These are phyloP conservation scores for Lactarius vividus DNA, from an alignment of 768 basidiomycete genomes.

Conservation along the genomic window DNA sequence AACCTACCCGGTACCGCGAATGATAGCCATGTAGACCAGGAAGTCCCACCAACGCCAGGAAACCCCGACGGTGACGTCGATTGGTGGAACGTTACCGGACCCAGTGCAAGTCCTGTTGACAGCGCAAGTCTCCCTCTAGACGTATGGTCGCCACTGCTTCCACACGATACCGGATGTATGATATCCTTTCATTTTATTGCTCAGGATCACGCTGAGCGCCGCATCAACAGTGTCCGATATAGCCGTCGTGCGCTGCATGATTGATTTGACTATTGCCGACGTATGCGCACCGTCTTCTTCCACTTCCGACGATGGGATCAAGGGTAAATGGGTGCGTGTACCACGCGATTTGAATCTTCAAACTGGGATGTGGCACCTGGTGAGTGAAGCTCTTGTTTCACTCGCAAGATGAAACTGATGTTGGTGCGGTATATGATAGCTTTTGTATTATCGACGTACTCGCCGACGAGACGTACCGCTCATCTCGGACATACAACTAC, in stretches of 20 bases:
- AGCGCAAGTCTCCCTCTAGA: slow-evolving; percentile 75
- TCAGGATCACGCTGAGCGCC: neutral
- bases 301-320: slow-evolving; percentile 67
- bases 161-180: slow-evolving; percentile 75
- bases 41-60: slow-evolving; percentile 8
- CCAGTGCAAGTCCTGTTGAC: slow-evolving; percentile 41
- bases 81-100: slow-evolving; percentile 65
- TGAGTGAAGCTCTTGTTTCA: slow-evolving; percentile 37
- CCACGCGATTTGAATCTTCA: slow-evolving; percentile 74
- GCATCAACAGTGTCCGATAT: slow-evolving; percentile 72
- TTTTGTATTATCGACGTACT: slow-evolving; percentile 84
- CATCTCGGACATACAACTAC: slow-evolving; percentile 67
- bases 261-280: slow-evolving; percentile 56
- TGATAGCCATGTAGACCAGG: slow-evolving; percentile 28
- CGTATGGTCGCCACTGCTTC: slow-evolving; percentile 72
- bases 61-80: slow-evolving; percentile 52
- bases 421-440: slow-evolving; percentile 37
- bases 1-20: slow-evolving; percentile 25
- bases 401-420: slow-evolving; percentile 5
- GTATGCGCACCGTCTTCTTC: slow-evolving; percentile 71
- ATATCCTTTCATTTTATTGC: slow-evolving; percentile 20
- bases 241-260: slow-evolving; percentile 60
- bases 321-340: slow-evolving; percentile 89
- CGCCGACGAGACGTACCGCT: slow-evolving; percentile 78
- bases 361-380: slow-evolving; percentile 57